Evolutionary conservation across 2,329 filamentous ascomycete species (phyloP).

Genomic region (Fonsecaea erecta): DNA sequence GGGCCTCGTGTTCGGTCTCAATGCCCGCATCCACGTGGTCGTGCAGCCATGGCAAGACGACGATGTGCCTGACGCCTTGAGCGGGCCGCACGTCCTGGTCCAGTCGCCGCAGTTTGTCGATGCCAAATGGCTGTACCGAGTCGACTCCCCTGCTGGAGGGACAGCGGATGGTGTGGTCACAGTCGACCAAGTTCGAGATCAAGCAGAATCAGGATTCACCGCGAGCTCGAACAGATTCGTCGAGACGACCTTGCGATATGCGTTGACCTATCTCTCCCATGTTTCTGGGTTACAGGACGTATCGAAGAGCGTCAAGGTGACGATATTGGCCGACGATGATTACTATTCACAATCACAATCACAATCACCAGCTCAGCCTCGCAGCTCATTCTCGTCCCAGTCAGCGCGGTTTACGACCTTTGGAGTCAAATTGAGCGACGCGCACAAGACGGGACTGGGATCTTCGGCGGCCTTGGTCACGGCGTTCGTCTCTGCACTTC

Average conservation of each 20-base stretch:
- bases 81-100: conserved; percentile 66
- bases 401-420: conserved; percentile 71
- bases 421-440: conserved; percentile 71
- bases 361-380: conserved; percentile 45
- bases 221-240: conserved; percentile 76
- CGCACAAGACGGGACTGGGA: conserved; percentile 94
- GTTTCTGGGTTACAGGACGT: conserved; percentile 52
- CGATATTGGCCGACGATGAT: conserved; percentile 91
- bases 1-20: conserved; percentile 69
- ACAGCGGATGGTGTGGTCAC: conserved; percentile 62
- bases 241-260: conserved; percentile 87
- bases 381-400: conserved; percentile 36
- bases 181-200: conserved; percentile 61
- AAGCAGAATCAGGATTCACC: conserved; percentile 16
- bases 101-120: conserved; percentile 88
- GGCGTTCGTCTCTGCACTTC: conserved; percentile 75
- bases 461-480: conserved; percentile 95
- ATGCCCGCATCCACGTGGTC: conserved; percentile 66
- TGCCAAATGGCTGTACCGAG: conserved; percentile 86
- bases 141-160: conserved; percentile 51
- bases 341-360: conserved; percentile 95
- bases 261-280: conserved; percentile 74
- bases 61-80: conserved; percentile 28
- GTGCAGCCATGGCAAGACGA: conserved; percentile 52
- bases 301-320: conserved; percentile 69